Evolutionary conservation across 73 alveolate genomes (phyloP).

Genomic region (Paramecium sexaurelia): DNA sequence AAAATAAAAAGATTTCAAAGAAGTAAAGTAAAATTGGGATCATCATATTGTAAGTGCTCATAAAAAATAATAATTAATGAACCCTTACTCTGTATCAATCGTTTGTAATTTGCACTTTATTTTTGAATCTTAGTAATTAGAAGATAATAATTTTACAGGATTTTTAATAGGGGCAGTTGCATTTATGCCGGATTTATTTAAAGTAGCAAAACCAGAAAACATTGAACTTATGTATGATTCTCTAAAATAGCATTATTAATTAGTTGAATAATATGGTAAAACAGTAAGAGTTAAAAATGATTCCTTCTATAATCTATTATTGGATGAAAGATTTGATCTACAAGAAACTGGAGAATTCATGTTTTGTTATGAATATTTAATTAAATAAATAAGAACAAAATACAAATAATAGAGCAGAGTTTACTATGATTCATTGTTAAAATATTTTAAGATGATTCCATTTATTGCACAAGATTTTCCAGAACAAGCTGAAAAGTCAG

Average conservation of each 20-base stretch:
- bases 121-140: conserved; percentile 32
- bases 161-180: conserved; percentile 24
- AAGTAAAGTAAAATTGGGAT: conserved; percentile 40
- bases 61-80: conserved; percentile 21
- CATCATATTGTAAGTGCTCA: conserved; percentile 6
- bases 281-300: conserved; percentile 35
- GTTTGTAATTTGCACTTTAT: conserved; percentile 25
- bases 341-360: conserved; percentile 47
- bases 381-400: conserved; percentile 21
- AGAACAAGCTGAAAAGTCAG: conserved; percentile 50
- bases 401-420: conserved; percentile 11
- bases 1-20: conserved; percentile 44
- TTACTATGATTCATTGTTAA: conserved; percentile 10
- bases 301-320: neutral
- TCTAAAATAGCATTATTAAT: conserved; percentile 1
- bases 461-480: conserved; percentile 52
- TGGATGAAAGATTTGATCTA: conserved; percentile 47
- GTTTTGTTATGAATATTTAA: conserved; percentile 52
- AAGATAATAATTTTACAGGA: conserved; percentile 13
- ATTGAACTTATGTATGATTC: conserved; percentile 44
- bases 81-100: conserved; percentile 34
- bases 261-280: conserved; percentile 32
- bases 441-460: conserved; percentile 50
- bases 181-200: conserved; percentile 34
- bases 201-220: conserved; percentile 48